Evolutionary conservation across 2,329 filamentous ascomycete species (phyloP).

Genomic region (Iodosphaeria phyllophila): DNA sequence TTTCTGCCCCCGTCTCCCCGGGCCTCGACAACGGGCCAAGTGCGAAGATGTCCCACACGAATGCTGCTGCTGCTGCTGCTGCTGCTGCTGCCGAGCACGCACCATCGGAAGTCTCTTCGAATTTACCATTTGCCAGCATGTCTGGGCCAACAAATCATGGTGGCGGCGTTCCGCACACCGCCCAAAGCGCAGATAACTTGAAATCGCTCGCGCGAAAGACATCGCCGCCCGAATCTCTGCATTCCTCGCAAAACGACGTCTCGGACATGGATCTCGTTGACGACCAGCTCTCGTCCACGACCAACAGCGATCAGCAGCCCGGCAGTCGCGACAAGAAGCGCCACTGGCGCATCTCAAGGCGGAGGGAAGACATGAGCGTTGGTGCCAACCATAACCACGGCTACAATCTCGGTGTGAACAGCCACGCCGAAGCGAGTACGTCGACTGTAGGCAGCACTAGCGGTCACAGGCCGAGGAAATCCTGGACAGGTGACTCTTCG

Average conservation of each 20-base stretch:
- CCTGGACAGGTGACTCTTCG: constrained; percentile 29
- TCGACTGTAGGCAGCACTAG: constrained; percentile 47
- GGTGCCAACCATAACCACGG: constrained; percentile 25
- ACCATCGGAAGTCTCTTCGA: constrained; percentile 12
- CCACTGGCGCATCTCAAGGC: constrained; percentile 54
- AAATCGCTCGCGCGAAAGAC: constrained; percentile 42
- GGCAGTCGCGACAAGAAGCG: constrained; percentile 54
- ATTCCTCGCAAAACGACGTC: constrained; percentile 61
- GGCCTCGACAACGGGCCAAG: too few species aligned
- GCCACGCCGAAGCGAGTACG: constrained; percentile 44
- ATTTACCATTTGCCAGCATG: constrained; percentile 25
- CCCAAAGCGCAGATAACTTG: too few species aligned
- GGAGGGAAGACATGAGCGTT: constrained; percentile 35
- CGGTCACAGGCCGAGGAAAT: constrained; percentile 24
- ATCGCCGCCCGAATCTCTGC: constrained; percentile 60
- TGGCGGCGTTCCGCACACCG: too few species aligned
- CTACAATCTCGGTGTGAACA: constrained; percentile 37
- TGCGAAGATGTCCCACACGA: too few species aligned
- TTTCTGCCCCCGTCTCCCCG: constrained; percentile 27
- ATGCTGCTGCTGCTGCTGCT: constrained; percentile 5
- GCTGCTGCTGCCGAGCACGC: constrained; percentile 8
- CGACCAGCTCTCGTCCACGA: constrained; percentile 19
- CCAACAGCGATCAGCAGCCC: constrained; percentile 19
- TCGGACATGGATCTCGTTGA: constrained; percentile 64
- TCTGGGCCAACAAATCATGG: too few species aligned